Conservation (phyloP, 2,329 filamentous ascomycete species). For the Elsinoe necatrix region DNA sequence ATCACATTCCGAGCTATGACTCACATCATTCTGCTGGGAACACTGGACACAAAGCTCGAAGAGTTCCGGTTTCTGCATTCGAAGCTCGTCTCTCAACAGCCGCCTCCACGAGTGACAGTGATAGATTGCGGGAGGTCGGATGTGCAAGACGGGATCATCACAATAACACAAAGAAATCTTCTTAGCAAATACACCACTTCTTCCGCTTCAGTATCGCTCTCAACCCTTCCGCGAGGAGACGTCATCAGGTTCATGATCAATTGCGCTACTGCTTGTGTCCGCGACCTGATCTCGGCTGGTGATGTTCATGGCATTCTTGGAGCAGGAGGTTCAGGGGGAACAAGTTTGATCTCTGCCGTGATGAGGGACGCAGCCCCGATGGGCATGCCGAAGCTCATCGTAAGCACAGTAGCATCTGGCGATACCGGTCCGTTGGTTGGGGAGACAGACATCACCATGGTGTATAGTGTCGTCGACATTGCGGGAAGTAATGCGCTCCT, state of each 20-base stretch:
- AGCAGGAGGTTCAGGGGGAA: constrained; percentile 56
- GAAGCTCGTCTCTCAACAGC: constrained; percentile 31
- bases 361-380: constrained; percentile 56
- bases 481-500: constrained; percentile 57
- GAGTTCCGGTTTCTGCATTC: constrained; percentile 50
- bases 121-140: constrained; percentile 49
- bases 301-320: constrained; percentile 50
- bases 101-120: constrained; percentile 33
- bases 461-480: constrained; percentile 64
- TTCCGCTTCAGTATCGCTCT: constrained; percentile 23
- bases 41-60: constrained; percentile 56
- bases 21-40: constrained; percentile 50
- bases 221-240: constrained; percentile 43
- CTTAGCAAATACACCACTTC: constrained; percentile 28
- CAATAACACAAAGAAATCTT: constrained; percentile 38
- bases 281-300: constrained; percentile 43
- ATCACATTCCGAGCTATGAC: constrained; percentile 20
- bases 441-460: constrained; percentile 60
- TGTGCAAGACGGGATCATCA: constrained; percentile 39
- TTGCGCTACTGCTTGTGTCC: constrained; percentile 39
- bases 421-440: constrained; percentile 57
- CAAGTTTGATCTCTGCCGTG: constrained; percentile 50
- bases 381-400: constrained; percentile 61
- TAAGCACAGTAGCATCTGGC: constrained; percentile 61
- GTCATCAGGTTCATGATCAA: constrained; percentile 49